Evolutionary conservation across 441 rosid genomes (phyloP), one percentile per base, ranked within the genome.

Genomic region (Populus hybrid): DNA sequence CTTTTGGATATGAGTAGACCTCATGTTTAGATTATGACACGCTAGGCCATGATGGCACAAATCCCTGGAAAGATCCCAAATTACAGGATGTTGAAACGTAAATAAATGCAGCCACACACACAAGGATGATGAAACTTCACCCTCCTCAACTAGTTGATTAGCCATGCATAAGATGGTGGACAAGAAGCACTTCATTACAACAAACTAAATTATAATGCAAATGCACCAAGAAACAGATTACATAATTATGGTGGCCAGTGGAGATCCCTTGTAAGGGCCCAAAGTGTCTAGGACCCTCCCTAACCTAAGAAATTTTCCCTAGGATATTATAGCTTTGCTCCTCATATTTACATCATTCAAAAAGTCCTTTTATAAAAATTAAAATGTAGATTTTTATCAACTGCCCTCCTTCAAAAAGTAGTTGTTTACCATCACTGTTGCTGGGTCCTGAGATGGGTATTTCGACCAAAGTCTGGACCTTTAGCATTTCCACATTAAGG

Each of bases 1-100:
- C 86, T 95, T 90, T 79, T 82, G 88, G 67, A 88, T 79, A 80
- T 80, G 87, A 14, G 90, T 80, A 83, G 86, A 86, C 84, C 89
- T 90, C 90, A 92, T 77, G 81, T 88, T 88, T 68, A 95, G 78
- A 78, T 91, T 88, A 84, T 89, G 83, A 79, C 99, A 95, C 80
- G 84, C 73, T 87, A 90, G 84, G 69, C 98, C 99, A 57, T 42
- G 71, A 26, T 77, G 79, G 72, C 84, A 81, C 67, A 88, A 80
- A 76, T 83, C 87, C 82, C 77, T 79, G 80, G 91, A 89, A 80
- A 95, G 82, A 59, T 90, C 92, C 98, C 98, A 92, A 80, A 69
- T 24, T 65, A 40, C 68, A 38, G 72, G 73, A 82, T 78, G n/a
- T 36, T 54, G 75, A 74, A 9, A 64, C 14, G 32, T 42, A 28